Percentiles rank a stretch among this genome's conserved stretches.
phyloP scores from a whole-genome alignment of 2,329 filamentous ascomycete genomes.

The Pyricularia grisea region DNA sequence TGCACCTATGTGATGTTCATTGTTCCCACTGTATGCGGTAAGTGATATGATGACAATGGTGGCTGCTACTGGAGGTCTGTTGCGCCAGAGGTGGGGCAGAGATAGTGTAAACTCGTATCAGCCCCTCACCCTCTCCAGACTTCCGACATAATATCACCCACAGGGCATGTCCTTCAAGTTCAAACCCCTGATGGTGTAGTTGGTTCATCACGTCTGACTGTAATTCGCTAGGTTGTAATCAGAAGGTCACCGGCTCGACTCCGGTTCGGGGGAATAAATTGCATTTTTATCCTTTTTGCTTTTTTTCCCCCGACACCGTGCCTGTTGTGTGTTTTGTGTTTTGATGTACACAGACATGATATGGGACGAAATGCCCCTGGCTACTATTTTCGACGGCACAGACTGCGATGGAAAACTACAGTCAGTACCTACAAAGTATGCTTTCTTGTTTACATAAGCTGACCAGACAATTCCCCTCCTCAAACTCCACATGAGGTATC shows the following conservation, averaged over 20 bases:
- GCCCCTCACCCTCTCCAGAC: background rate
- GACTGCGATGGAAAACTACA: background rate
- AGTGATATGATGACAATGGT: too few relatives aligned
- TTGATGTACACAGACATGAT: background rate
- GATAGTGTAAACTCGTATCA: background rate
- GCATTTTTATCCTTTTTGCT: background rate
- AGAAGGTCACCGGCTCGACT: conserved; percentile 3
- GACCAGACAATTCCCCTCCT: background rate
- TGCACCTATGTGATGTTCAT: too few relatives aligned
- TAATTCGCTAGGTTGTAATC: conserved; percentile 2
- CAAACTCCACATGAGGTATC: background rate
- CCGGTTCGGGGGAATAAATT: background rate
- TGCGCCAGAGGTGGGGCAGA: background rate
- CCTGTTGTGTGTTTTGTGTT: background rate
- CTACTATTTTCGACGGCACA: background rate
- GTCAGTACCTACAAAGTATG: background rate
- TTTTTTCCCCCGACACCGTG: background rate
- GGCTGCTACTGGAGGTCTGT: background rate
- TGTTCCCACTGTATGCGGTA: too few relatives aligned
- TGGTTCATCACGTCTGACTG: conserved; percentile 4
- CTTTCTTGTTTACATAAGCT: background rate
- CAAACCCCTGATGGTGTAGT: conserved; percentile 3
- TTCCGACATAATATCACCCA: background rate
- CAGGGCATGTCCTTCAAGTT: background rate
- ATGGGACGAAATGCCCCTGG: background rate